Evolutionary conservation across 2,329 filamentous ascomycete species (phyloP).

Genomic region (Chaetomium sp.): DNA sequence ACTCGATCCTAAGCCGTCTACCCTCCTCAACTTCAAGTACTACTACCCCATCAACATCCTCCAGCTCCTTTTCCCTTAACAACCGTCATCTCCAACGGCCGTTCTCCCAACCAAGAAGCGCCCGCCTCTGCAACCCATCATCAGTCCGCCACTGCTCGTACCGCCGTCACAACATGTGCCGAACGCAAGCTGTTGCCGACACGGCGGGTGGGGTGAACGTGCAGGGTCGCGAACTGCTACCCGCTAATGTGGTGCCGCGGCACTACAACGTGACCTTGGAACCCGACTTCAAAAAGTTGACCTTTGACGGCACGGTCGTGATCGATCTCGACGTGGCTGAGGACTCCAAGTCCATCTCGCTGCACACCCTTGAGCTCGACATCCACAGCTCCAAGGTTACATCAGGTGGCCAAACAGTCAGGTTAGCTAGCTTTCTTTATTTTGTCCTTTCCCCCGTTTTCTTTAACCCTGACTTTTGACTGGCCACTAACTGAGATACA

Average conservation of each 20-base stretch:
- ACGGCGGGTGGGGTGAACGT: slow-evolving; percentile 31
- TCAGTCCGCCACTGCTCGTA: slow-evolving; percentile 62
- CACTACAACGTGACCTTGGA: slow-evolving; percentile 92
- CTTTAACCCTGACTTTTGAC: slow-evolving; percentile 2
- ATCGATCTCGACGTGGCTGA: slow-evolving; percentile 85
- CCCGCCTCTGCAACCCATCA: slow-evolving; percentile 16
- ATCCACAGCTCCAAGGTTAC: slow-evolving; percentile 68
- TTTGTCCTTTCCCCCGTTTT: slow-evolving; percentile 11
- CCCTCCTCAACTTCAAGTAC: slow-evolving; percentile 17
- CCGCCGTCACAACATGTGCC: slow-evolving; percentile 66
- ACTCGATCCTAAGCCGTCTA: slow-evolving; percentile 14
- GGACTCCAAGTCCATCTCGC: slow-evolving; percentile 75
- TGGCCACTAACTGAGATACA: slow-evolving; percentile 30
- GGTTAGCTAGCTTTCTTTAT: slow-evolving; percentile 24
- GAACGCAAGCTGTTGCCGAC: slow-evolving; percentile 33
- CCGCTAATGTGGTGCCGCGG: slow-evolving; percentile 81
- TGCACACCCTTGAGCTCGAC: slow-evolving; percentile 83
- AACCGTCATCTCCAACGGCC: slow-evolving; percentile 8
- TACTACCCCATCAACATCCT: background rate
- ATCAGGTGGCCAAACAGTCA: slow-evolving; percentile 48
- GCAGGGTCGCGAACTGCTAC: slow-evolving; percentile 71
- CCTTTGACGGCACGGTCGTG: slow-evolving; percentile 74
- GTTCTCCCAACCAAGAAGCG: slow-evolving; percentile 10
- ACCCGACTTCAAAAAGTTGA: slow-evolving; percentile 81
- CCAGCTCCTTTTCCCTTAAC: no score